Evolutionary conservation across 768 basidiomycete genomes (phyloP), one percentile per base, ranked within the genome.

Genomic region (Stropharia rugosoannulata): DNA sequence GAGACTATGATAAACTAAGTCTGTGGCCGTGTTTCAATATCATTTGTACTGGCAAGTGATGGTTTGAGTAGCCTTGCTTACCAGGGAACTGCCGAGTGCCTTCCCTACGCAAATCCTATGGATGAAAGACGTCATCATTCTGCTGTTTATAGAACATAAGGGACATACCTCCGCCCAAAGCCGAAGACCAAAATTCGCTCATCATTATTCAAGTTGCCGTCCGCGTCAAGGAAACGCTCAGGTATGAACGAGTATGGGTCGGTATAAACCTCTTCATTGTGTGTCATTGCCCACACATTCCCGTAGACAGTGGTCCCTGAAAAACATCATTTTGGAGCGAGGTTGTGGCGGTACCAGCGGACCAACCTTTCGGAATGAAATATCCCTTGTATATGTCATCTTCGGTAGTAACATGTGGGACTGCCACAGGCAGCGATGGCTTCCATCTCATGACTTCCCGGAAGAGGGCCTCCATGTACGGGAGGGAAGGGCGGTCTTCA

Each of bases 141-240:
- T 19, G 5, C 19, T 7, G 43, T 9, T 7, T 5, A 45, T 45
- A 27, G 12, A 45, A 45, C 5, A 5, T 8, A 45, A 2, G 18
- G 12, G 36, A 49, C 43, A 4, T 2, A 36, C 51, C 51, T 11
- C 25, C 59, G 40, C 11, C 59, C 59, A 37, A 57, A 60, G 15
- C 55, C 55, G 36, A 41, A 60, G 2, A 53, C 46, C 2, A 56
- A n/a, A 11, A 57, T 48, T 48, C 16, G 64, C 60, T 54, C 70
- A 53, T 41, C 55, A 42, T 54, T 66, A 52, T 51, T 50, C 47
- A 57, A 29, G 1, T 42, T 40, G n/a, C 63, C 67, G 13, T 47
- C 60, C 3, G 61, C 57, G 12, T 61, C 59, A 15, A 72, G 54
- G 52, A 62, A 67, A 12, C 75, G 64, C 10, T 64, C 64, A 2